Evolutionary conservation across 2,329 filamentous ascomycete species (phyloP), one percentile per base, ranked within the genome.

Genomic region (Calonectria fujianensis): DNA sequence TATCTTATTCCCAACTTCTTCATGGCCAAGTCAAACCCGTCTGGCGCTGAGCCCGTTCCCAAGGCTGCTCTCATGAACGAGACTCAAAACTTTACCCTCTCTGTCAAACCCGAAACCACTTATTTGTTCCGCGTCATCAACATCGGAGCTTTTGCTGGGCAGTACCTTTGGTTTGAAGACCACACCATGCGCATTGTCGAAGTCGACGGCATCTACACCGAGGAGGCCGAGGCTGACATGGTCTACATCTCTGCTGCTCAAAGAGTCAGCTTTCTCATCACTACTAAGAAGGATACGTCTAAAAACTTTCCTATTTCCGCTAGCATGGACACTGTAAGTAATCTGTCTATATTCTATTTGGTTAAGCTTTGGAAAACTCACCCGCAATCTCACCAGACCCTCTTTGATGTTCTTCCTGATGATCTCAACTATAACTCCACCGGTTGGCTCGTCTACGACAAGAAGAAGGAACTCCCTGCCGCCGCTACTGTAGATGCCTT

Each of bases 61-160:
- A 85, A 95, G 50, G 87, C 91, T 6, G 91, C 92, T 1, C 87
- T 96, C 54, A 89, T 95, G 83, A 95, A 96, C 80, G 94, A 96
- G 76, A 92, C 91, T 0, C 88, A 90, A 73, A 90, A 93, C 71
- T 84, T 92, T 3, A 89, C 86, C 3, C 84, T 95, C 48, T 78
- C 87, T 0, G 90, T 96, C 4, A 79, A 92, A 77, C 91, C 94
- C 0, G 90, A 90, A 3, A 94, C 91, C 80, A 96, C 93, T 0
- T 96, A 96, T 73, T 86, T 95, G 11, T 89, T 96, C 79, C 92
- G 93, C 54, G 87, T 96, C 73, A 87, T 95, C 78, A 95, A 95
- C 79, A 90, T 95, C 27, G 94, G 92, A 18, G 94, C 93, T 20
- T 96, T 95, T 85, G 90, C 91, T 1, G 90, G 88, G 4, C 91